phyloP scores from a whole-genome alignment of 208 protist genomes.

The Entamoeba invadens region DNA sequence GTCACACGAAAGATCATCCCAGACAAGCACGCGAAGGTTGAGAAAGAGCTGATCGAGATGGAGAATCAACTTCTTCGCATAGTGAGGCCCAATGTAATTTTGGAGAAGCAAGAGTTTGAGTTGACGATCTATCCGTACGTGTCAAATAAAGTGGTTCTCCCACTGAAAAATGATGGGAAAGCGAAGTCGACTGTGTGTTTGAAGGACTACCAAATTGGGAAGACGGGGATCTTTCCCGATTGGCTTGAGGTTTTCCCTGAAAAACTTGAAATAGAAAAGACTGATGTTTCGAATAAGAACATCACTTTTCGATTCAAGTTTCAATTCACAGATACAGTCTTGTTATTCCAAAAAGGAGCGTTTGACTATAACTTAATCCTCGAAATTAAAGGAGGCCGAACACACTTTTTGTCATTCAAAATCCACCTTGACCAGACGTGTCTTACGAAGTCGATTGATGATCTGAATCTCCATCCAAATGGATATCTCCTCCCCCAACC shows the following conservation, averaged over 20 bases:
- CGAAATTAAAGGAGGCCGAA: background rate
- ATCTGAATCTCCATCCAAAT: background rate
- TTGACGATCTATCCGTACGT: background rate
- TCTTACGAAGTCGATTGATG: background rate
- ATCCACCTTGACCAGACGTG: background rate
- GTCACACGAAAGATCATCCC: background rate
- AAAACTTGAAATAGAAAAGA: background rate
- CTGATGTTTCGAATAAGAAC: background rate
- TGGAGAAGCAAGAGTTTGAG: background rate
- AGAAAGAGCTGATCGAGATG: background rate
- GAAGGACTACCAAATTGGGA: background rate
- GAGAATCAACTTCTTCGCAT: background rate
- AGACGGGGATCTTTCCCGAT: background rate
- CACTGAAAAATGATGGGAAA: background rate
- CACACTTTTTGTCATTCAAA: background rate
- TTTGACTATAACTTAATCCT: background rate
- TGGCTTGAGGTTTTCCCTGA: background rate
- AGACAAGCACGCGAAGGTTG: background rate
- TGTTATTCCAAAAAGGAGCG: background rate
- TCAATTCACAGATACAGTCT: background rate
- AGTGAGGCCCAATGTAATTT: background rate
- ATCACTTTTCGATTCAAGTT: background rate
- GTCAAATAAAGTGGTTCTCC: background rate
- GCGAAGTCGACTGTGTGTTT: background rate
- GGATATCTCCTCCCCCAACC: background rate